Conservation (phyloP, 176 grass and related monocot species). For the Oryza rufipogon region DNA sequence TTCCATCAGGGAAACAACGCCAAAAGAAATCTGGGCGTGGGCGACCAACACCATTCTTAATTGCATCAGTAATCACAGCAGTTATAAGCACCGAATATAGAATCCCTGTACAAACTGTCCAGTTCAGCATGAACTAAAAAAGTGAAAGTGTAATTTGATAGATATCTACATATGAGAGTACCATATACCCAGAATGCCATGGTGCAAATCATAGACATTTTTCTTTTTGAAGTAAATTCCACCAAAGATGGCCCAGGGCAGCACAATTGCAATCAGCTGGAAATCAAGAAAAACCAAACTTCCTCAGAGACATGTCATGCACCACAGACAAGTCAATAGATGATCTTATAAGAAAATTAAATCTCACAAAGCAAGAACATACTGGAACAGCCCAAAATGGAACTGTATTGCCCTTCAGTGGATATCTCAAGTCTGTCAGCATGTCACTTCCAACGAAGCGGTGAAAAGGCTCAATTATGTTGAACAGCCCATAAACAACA, state of each 20-base stretch:
- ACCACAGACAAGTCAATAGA: neutral
- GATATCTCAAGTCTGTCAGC: conserved; percentile 70
- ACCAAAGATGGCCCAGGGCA: conserved; percentile 47
- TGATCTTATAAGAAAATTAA: conserved; percentile 13
- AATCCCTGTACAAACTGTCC: conserved; percentile 49
- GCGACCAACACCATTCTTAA: conserved; percentile 71
- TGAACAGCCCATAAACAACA: conserved; percentile 55
- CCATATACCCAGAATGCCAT: conserved; percentile 68
- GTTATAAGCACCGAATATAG: conserved; percentile 70
- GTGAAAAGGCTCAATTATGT: conserved; percentile 75
- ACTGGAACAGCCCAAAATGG: conserved; percentile 83
- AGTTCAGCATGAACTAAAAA: conserved; percentile 27
- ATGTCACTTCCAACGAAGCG: conserved; percentile 73
- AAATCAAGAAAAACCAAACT: conserved; percentile 27
- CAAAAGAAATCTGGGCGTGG: conserved; percentile 82
- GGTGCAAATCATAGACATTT: conserved; percentile 78
- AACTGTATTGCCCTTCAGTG: conserved; percentile 63
- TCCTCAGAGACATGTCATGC: neutral
- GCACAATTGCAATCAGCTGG: conserved; percentile 59
- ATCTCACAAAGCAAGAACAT: conserved; percentile 26
- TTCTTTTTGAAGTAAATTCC: conserved; percentile 70
- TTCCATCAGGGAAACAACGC: conserved; percentile 80
- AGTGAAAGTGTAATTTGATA: neutral
- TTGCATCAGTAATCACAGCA: conserved; percentile 71
- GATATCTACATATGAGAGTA: conserved; percentile 16